A percentile compares a stretch with the other conserved stretches of the same genome.
phyloP scores from a whole-genome alignment of 2,329 filamentous ascomycete species.

The Bretziella fagacearum region DNA sequence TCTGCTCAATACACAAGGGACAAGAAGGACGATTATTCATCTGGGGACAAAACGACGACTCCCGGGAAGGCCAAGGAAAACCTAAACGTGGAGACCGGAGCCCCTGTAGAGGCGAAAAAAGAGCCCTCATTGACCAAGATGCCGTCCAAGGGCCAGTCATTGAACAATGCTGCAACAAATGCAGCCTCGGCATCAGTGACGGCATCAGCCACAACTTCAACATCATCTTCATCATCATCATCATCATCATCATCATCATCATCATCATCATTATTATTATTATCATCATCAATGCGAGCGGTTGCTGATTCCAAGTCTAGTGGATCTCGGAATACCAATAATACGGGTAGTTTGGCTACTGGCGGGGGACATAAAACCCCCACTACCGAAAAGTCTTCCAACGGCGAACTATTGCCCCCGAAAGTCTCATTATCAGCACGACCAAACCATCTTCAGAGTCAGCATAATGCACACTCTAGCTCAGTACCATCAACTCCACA shows the following conservation, averaged over 20 bases:
- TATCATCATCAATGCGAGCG: neutral
- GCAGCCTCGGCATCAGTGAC: neutral
- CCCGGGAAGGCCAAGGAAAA: no score
- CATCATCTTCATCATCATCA: neutral
- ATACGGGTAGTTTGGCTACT: neutral
- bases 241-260: slow-evolving; percentile 19
- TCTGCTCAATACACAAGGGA: no score
- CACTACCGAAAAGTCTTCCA: slow-evolving; percentile 22
- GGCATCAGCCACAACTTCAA: neutral
- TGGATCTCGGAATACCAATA: neutral
- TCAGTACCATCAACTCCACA: slow-evolving; percentile 90
- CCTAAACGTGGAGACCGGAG: neutral
- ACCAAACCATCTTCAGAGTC: slow-evolving; percentile 15
- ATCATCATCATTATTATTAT: neutral
- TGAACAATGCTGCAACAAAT: slow-evolving; percentile 1
- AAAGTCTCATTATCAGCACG: slow-evolving; percentile 16
- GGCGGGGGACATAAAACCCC: slow-evolving; percentile 6
- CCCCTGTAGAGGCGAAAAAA: neutral
- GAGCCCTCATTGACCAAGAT: slow-evolving; percentile 4
- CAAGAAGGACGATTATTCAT: no score
- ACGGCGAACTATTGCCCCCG: slow-evolving; percentile 20
- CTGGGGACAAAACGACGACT: no score
- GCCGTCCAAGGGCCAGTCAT: slow-evolving; percentile 10
- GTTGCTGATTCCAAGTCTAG: neutral
- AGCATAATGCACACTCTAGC: slow-evolving; percentile 44